Base-by-base conservation (phyloP, 345 rosid genomes). In the Arabis alpina region DNA sequence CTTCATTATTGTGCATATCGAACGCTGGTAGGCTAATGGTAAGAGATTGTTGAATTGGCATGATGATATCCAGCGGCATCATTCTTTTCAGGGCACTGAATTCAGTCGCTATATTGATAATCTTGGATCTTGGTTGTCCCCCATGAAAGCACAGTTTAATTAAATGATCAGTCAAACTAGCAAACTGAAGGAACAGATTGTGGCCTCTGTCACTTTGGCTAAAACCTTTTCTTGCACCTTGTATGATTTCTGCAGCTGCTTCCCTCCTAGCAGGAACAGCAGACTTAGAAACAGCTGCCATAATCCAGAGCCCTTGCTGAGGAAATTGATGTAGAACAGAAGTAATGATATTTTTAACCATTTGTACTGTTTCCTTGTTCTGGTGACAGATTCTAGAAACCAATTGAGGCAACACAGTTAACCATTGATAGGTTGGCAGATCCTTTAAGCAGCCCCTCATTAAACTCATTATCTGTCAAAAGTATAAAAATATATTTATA, bases 321-420 rank as follows among this genome's bases (percentile, higher is more conserved):
- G 99, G 97, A 79, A 89, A 94, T 61, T 88, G 86, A 73, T 82
- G 83, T 36, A 94, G 90, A 81, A 91, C 99, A 72, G 91, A 87
- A 50, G 83, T 85, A 70, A 94, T 84, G 64, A 94, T 85, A 63
- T 70, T 84, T 75, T 89, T 91, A 73, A 91, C 93, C 76, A 94
- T 68, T 62, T 71, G 80, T 77, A 91, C 97, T 61, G 79, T 81
- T 59, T 94, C 96, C 70, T 82, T 91, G 76, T 91, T 94, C 72
- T 94, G 97, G 77, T 94, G 99, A 79, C 97, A 91, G 75, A 94
- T 92, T 79, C 99, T 87, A 73, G 99, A 94, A 73, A 91, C 99
- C 77, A 93, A 79, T 70, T 91, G 99, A 68, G 99, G 97, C 80
- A 93, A 74, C 56, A 91, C 93, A 19, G 96, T 81, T 77, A 94